Evolutionary conservation across 2,329 filamentous ascomycete species (phyloP).

Genomic region (Nigrospora osmanthi): DNA sequence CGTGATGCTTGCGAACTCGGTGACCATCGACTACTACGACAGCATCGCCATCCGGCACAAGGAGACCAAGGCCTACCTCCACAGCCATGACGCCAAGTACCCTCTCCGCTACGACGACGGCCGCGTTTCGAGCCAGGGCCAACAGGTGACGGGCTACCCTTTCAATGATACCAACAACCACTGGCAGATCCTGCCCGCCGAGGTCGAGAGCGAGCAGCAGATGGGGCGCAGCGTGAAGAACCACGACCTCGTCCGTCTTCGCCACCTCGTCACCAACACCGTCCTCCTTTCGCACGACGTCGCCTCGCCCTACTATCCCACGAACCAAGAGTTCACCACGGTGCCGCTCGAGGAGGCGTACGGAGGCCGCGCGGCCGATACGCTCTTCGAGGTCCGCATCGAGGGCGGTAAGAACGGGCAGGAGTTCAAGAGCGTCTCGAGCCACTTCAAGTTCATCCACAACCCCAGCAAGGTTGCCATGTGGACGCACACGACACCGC

Average conservation of each 20-base stretch:
- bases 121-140: constrained; percentile 91
- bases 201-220: constrained; percentile 48
- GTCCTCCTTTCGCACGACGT: constrained; percentile 92
- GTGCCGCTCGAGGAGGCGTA: constrained; percentile 64
- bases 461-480: constrained; percentile 93
- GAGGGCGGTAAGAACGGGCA: constrained; percentile 75
- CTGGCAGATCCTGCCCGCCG: constrained; percentile 81
- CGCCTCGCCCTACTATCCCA: constrained; percentile 90
- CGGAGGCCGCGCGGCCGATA: constrained; percentile 74
- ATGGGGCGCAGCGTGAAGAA: constrained; percentile 64
- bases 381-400: constrained; percentile 85
- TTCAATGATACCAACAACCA: constrained; percentile 99
- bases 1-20: constrained; percentile 76
- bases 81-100: constrained; percentile 85
- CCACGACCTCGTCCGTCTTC: constrained; percentile 77
- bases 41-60: constrained; percentile 85
- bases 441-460: constrained; percentile 94
- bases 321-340: constrained; percentile 97
- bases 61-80: constrained; percentile 92
- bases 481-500: constrained; percentile 93
- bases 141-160: constrained; percentile 96
- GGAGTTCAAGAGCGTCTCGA: constrained; percentile 83
- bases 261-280: constrained; percentile 78
- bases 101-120: constrained; percentile 95
- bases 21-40: constrained; percentile 87